A percentile compares a stretch with the other conserved stretches of the same genome.
Conservation (phyloP, 2,329 filamentous ascomycete genomes). For the Neonectria sp. region DNA sequence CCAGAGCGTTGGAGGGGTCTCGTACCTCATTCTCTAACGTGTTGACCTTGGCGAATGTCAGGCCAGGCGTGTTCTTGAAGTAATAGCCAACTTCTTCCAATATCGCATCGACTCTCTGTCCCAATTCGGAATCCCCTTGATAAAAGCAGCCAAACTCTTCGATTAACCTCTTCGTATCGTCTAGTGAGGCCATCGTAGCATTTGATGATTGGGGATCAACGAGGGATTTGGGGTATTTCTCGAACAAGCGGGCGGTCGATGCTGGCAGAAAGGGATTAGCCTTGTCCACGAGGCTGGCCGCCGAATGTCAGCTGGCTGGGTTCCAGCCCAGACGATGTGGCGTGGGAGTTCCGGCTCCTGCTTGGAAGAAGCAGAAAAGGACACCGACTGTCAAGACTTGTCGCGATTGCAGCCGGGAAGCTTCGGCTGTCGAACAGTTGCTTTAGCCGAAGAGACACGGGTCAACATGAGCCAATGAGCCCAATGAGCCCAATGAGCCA, state of each 20-base stretch:
- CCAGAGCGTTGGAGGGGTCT: conserved; percentile 1
- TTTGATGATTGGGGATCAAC: conserved; percentile 1
- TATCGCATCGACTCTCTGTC: not conserved
- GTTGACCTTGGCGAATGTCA: conserved; percentile 5
- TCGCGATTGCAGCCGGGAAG: not conserved
- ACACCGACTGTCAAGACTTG: too few relatives aligned
- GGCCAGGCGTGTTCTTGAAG: conserved; percentile 1
- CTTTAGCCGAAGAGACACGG: not conserved
- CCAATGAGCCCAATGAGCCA: conserved; percentile 1
- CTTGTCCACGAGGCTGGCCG: not conserved
- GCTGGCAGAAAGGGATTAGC: conserved; percentile 4
- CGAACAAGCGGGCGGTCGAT: conserved; percentile 1
- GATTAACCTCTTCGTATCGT: conserved; percentile 3
- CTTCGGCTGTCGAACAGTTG: not conserved
- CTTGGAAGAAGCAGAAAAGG: too few relatives aligned
- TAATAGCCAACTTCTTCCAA: conserved; percentile 6
- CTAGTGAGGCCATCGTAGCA: conserved; percentile 4
- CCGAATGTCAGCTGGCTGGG: not conserved
- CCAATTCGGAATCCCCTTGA: not conserved
- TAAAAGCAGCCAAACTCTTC: conserved; percentile 9
- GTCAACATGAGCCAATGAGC: not conserved
- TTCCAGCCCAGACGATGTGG: not conserved
- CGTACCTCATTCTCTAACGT: conserved; percentile 5
- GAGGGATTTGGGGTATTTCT: conserved; percentile 1
- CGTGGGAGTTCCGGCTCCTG: too few relatives aligned